phyloP scores from a whole-genome alignment of 2,329 filamentous ascomycete species.

The Colletotrichum ledebouriae region DNA sequence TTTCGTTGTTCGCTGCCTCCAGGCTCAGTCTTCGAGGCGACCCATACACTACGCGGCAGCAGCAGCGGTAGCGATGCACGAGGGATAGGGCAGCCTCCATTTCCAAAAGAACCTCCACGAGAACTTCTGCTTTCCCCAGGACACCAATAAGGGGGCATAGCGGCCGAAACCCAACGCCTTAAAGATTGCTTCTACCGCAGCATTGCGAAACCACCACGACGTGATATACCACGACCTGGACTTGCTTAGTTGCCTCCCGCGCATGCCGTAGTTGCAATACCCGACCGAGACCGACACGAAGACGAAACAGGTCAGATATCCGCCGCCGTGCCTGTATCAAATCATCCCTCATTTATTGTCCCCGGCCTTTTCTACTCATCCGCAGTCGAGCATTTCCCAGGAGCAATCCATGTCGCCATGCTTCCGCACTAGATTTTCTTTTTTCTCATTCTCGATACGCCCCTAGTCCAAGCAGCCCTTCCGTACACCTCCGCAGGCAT shows the following conservation, averaged over 20 bases:
- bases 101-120: conserved; percentile 1
- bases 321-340: conserved; percentile 20
- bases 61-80: not conserved
- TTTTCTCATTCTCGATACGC: no score
- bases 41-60: no score
- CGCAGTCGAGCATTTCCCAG: no score
- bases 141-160: not conserved
- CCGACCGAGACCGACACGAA: conserved; percentile 19
- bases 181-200: not conserved
- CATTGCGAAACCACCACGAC: not conserved
- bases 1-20: no score
- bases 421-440: no score
- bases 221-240: not conserved
- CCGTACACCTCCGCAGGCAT: no score
- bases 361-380: not conserved
- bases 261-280: not conserved
- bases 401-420: no score
- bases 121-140: not conserved
- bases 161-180: conserved; percentile 5
- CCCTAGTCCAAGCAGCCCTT: no score
- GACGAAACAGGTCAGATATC: conserved; percentile 40
- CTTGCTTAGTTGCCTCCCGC: not conserved
- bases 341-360: not conserved
- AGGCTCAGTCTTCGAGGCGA: not conserved
- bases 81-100: not conserved